Evolutionary conservation across 179 eudicot genomes (phyloP).

Genomic region (Carnegiea gigantea): DNA sequence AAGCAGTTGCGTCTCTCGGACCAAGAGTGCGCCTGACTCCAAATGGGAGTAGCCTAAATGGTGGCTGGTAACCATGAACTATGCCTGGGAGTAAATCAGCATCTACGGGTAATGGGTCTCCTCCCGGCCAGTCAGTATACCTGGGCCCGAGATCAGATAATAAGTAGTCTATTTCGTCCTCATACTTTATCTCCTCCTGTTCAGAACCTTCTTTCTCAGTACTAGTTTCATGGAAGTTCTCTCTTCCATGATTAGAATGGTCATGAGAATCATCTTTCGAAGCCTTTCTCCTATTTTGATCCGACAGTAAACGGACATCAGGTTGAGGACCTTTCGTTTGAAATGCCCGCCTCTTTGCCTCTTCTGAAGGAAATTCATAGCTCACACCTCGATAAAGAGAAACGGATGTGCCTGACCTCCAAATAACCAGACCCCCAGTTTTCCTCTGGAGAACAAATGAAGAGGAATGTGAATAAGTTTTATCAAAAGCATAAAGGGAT

Average conservation of each 20-base stretch:
- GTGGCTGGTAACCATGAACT: conserved; percentile 75
- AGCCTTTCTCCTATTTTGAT: conserved; percentile 24
- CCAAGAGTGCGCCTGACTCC: conserved; percentile 74
- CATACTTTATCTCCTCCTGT: conserved; percentile 51
- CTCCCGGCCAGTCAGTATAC: conserved; percentile 91
- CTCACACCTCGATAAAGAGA: conserved; percentile 81
- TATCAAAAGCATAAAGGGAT: conserved; percentile 4
- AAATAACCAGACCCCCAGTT: conserved; percentile 92
- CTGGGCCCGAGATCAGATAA: conserved; percentile 83
- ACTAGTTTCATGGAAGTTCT: conserved; percentile 24
- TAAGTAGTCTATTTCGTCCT: conserved; percentile 80
- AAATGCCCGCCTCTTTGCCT: conserved; percentile 32
- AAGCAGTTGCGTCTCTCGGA: conserved; percentile 68
- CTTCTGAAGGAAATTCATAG: conserved; percentile 54
- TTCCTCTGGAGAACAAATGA: conserved; percentile 56
- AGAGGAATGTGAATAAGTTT: conserved; percentile 14
- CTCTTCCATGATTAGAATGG: conserved; percentile 27
- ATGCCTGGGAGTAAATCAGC: conserved; percentile 84
- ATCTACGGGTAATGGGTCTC: conserved; percentile 84
- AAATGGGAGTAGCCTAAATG: conserved; percentile 88
- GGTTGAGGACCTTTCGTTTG: conserved; percentile 33
- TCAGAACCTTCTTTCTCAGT: conserved; percentile 32
- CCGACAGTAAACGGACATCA: conserved; percentile 23
- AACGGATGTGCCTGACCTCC: conserved; percentile 96
- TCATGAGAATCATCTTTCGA: conserved; percentile 28